phyloP scores from a whole-genome alignment of 108 stramenopile genomes.

The Aureococcus anophagefferens region DNA sequence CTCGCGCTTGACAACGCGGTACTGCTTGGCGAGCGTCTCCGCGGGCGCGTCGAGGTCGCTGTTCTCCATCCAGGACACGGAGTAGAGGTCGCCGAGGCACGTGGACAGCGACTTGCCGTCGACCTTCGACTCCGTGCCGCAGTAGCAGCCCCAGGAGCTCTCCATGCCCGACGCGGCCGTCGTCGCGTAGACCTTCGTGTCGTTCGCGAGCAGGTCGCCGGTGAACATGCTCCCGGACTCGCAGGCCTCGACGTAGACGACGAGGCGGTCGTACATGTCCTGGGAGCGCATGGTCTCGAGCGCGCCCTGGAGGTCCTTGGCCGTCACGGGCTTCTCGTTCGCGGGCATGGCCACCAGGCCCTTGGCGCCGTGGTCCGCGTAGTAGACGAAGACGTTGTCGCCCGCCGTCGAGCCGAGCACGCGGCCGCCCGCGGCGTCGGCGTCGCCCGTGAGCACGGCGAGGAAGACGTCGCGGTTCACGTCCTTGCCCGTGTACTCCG shows the following conservation, averaged over 20 bases:
- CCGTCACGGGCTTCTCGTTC: constrained; percentile 13
- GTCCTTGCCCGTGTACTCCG: constrained; percentile 21
- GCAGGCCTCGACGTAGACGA: constrained; percentile 35
- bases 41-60: constrained; percentile 12
- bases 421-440: constrained; percentile 12
- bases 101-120: constrained; percentile 20
- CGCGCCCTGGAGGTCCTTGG: constrained; percentile 19
- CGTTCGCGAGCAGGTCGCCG: constrained; percentile 13
- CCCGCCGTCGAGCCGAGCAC: constrained; percentile 24
- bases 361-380: constrained; percentile 33
- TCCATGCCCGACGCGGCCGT: constrained; percentile 26
- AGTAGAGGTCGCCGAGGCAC: constrained; percentile 33
- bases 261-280: constrained; percentile 27
- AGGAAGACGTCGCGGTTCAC: constrained; percentile 26
- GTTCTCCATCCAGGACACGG: constrained; percentile 33
- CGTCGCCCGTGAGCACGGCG: constrained; percentile 29
- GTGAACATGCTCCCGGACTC: constrained; percentile 34
- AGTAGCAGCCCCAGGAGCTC: constrained; percentile 29
- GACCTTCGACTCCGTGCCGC: constrained; percentile 13
- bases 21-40: constrained; percentile 28
- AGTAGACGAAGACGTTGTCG: constrained; percentile 34
- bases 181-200: constrained; percentile 25
- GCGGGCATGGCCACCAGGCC: constrained; percentile 30
- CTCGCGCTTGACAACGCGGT: constrained; percentile 8
- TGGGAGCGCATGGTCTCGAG: constrained; percentile 19